phyloP scores from a whole-genome alignment of 176 grass and related monocot genomes.

The Zoysia japonica region DNA sequence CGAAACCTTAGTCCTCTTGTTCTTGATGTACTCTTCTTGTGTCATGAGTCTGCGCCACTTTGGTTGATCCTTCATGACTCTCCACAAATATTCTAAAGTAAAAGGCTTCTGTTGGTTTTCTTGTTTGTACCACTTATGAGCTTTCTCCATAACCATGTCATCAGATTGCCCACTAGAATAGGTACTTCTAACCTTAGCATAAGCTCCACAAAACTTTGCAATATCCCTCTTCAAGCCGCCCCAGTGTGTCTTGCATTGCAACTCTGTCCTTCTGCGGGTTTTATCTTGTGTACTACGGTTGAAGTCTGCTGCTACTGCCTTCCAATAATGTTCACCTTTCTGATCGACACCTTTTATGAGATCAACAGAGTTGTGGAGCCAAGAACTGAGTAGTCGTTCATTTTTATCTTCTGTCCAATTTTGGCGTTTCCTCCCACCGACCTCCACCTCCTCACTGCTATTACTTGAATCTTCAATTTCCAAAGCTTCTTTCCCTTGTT shows the following conservation, averaged over 20 bases:
- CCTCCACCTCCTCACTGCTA: no score
- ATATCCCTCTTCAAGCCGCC: neutral
- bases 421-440: neutral
- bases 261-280: neutral
- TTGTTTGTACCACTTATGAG: no score
- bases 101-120: no score
- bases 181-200: neutral
- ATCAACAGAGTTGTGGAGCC: neutral
- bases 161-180: neutral
- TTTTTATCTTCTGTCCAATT: neutral
- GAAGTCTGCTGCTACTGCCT: neutral
- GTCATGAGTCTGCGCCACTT: neutral
- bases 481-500: neutral
- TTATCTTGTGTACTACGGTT: neutral
- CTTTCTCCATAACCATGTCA: no score
- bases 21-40: neutral
- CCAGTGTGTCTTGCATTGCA: neutral
- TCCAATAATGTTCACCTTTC: neutral
- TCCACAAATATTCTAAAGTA: no score
- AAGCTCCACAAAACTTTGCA: no score
- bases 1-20: neutral
- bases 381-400: neutral
- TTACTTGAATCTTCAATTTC: neutral
- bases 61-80: neutral
- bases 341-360: no score